Evolutionary conservation across 2,329 filamentous ascomycete species (phyloP).

Genomic region (Orbilia ellipsospora): DNA sequence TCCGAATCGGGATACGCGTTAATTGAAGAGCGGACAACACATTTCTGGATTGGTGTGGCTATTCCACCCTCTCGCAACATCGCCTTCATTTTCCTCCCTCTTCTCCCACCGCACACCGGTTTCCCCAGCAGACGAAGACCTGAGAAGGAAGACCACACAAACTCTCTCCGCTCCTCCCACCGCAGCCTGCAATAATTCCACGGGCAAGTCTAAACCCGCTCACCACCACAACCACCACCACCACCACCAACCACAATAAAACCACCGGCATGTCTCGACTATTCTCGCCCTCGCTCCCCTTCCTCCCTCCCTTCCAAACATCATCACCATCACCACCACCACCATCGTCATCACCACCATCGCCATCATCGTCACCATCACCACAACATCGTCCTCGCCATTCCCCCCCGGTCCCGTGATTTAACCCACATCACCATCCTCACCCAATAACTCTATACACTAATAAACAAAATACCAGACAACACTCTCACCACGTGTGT

Average conservation of each 20-base stretch:
- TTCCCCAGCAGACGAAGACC: background rate
- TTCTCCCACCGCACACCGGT: background rate
- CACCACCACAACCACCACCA: conserved; percentile 27
- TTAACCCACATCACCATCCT: conserved; percentile 1
- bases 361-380: conserved; percentile 19
- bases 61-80: too few species aligned
- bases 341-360: conserved; percentile 17
- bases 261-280: conserved; percentile 44
- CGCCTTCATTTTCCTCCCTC: too few species aligned
- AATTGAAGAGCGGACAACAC: background rate
- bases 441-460: background rate
- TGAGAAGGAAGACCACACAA: background rate
- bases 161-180: conserved; percentile 22
- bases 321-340: conserved; percentile 39
- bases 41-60: background rate
- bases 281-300: conserved; percentile 28
- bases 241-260: conserved; percentile 12
- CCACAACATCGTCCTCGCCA: conserved; percentile 12
- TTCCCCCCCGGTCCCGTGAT: background rate
- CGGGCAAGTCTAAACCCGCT: conserved; percentile 55
- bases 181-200: conserved; percentile 14
- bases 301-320: conserved; percentile 32
- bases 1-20: background rate
- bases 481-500: conserved; percentile 48
- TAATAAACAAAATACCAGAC: background rate